phyloP scores from a whole-genome alignment of 163 green algal species.

The Scenedesmus sp. region DNA sequence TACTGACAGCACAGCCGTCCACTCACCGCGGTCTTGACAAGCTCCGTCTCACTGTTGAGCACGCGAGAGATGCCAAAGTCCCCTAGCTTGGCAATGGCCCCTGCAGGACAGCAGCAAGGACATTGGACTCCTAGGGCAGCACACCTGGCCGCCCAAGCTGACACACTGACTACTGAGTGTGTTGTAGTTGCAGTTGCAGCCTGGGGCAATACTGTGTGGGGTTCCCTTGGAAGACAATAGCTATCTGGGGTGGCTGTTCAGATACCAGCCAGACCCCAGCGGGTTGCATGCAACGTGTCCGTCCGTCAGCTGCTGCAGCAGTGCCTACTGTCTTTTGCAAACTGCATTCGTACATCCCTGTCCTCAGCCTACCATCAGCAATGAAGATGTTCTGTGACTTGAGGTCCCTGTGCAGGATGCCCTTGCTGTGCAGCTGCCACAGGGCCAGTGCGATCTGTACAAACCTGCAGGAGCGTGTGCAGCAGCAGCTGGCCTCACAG shows the following conservation, averaged over 20 bases:
- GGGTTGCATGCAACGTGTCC: no score
- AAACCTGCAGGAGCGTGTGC: constrained; percentile 60
- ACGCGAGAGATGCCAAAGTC: constrained; percentile 82
- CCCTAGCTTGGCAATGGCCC: constrained; percentile 80
- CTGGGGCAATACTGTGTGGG: no score
- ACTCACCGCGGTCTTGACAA: constrained; percentile 69
- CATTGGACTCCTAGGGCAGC: background rate
- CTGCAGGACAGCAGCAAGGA: constrained; percentile 33
- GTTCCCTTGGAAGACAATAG: no score
- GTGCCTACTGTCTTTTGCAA: background rate
- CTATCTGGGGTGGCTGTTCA: no score
- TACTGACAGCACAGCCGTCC: background rate
- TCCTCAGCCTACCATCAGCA: constrained; percentile 48
- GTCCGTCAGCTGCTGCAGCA: background rate
- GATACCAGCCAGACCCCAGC: no score
- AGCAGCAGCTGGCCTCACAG: background rate
- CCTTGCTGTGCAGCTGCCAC: constrained; percentile 74
- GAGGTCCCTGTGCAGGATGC: constrained; percentile 82
- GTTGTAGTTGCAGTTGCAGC: no score
- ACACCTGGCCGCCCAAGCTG: no score
- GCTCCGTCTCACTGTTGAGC: constrained; percentile 64
- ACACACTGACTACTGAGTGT: no score
- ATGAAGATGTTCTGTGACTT: constrained; percentile 87
- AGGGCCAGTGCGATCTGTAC: constrained; percentile 79
- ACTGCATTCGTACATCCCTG: background rate